Evolutionary conservation across 192 early-diverging fungal genomes (phyloP).

Genomic region (Linnemannia elongata): DNA sequence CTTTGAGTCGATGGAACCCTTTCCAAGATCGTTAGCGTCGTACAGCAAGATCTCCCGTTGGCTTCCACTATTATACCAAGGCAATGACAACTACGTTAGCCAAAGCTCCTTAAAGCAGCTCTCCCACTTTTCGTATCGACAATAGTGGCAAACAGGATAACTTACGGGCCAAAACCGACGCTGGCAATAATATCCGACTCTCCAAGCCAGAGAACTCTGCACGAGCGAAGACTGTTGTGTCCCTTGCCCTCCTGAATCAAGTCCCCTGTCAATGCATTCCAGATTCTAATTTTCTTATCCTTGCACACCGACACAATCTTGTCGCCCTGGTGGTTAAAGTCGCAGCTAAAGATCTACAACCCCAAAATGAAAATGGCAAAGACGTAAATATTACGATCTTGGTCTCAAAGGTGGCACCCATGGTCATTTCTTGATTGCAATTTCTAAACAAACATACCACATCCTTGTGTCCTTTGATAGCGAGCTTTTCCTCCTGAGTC

Average conservation of each 20-base stretch:
- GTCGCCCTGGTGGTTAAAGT: slow-evolving; percentile 77
- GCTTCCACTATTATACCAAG: slow-evolving; percentile 62
- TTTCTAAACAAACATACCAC: slow-evolving; percentile 18
- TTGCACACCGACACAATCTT: slow-evolving; percentile 74
- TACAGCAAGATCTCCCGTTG: slow-evolving; percentile 78
- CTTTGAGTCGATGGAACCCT: slow-evolving; percentile 56
- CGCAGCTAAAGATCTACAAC: slow-evolving; percentile 57
- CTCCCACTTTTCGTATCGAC: not conserved
- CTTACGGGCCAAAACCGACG: slow-evolving; percentile 80
- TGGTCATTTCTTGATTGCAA: too few relatives aligned
- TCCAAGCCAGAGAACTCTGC: slow-evolving; percentile 78
- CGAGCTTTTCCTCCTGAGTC: slow-evolving; percentile 51
- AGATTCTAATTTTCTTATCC: slow-evolving; percentile 78
- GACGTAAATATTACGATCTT: not conserved
- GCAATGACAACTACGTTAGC: not conserved
- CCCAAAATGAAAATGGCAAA: not conserved
- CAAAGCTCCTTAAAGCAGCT: not conserved
- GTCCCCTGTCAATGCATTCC: slow-evolving; percentile 71
- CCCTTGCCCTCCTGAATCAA: slow-evolving; percentile 70
- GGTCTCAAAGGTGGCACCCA: too few relatives aligned
- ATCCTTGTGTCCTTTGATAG: slow-evolving; percentile 52
- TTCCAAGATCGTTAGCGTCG: slow-evolving; percentile 53
- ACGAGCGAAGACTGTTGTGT: slow-evolving; percentile 76
- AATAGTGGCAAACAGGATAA: not conserved
- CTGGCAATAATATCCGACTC: slow-evolving; percentile 65